Evolutionary conservation across 2,329 filamentous ascomycete genomes (phyloP), one percentile per base, ranked within the genome.

Genomic region (Cadophora sp.): DNA sequence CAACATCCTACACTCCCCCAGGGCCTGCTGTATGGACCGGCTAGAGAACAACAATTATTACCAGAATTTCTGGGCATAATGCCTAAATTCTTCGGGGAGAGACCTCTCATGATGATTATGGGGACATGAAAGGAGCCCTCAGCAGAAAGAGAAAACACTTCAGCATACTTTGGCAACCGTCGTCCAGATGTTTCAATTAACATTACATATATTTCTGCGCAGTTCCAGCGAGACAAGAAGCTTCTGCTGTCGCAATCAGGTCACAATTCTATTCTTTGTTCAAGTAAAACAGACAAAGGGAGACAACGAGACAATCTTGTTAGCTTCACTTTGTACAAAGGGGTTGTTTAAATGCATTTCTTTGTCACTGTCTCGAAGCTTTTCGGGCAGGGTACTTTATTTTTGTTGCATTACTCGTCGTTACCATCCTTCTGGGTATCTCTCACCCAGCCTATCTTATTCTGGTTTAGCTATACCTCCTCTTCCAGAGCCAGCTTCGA

Each of bases 21-120:
- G 73, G 73, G 14, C 73, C 73, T 11, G 68, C 70, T n/a, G 70
- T 75, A 16, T 75, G 73, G 73, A 68, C 66, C 61, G 70, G 70
- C 13, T 71, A 66, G 41, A n/a, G 9, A 63, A 8, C n/a, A 7
- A 11, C 18, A 16, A 20, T 9, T 9, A 6, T 24, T 8, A 6
- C 14, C 24, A 4, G 18, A 4, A 11, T 22, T 13, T 13, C 9
- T 13, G 11, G 20, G n/a, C 6, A 22, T 6, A 22, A 22, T 11
- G 45, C n/a, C 3, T 8, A 3, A 48, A 4, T 39, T 8, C 8
- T 39, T 39, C 36, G 47, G 47, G 9, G 9, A 50, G 22, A 13
- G n/a, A 20, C 20, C 47, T n/a, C 13, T 51, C 11, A 16, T 14
- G 16, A 22, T 16, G 30, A 33, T 33, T n/a, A 8, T 33, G 3